Evolutionary conservation across 1,139 yeast genomes (phyloP).

Genomic region (Blastobotrys ciferrii): DNA sequence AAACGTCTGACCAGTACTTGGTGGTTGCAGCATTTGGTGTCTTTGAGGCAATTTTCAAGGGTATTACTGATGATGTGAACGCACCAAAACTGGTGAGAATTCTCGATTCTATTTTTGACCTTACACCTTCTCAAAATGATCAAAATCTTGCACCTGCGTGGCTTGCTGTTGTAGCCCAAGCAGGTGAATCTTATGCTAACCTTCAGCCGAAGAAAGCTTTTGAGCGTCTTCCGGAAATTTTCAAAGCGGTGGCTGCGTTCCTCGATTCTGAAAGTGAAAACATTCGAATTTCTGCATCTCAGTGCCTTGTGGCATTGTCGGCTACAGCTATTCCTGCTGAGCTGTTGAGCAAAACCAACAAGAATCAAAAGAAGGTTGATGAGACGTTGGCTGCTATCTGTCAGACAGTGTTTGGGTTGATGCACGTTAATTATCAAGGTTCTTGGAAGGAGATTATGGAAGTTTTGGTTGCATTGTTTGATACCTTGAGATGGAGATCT

Average conservation of each 20-base stretch:
- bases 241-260: conserved; percentile 58
- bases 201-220: conserved; percentile 61
- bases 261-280: conserved; percentile 66
- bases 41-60: conserved; percentile 77
- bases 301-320: conserved; percentile 77
- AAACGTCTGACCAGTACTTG: conserved; percentile 79
- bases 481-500: conserved; percentile 62
- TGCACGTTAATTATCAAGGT: conserved; percentile 72
- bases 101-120: conserved; percentile 68
- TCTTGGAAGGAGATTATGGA: conserved; percentile 76
- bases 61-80: conserved; percentile 67
- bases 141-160: conserved; percentile 87
- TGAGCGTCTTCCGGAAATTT: conserved; percentile 52
- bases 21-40: conserved; percentile 81
- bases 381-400: conserved; percentile 54
- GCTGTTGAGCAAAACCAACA: conserved; percentile 48
- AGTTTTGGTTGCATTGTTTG: conserved; percentile 61
- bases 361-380: conserved; percentile 50
- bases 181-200: conserved; percentile 63
- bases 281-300: conserved; percentile 75
- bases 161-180: conserved; percentile 93
- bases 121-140: conserved; percentile 80
- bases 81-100: conserved; percentile 55
- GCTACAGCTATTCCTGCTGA: conserved; percentile 64
- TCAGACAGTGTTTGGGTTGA: conserved; percentile 50